Percentiles rank a stretch among this genome's conserved stretches.
Evolutionary conservation across 2,329 filamentous ascomycete species (phyloP).

Genomic region (Cladosporium halotolerans): DNA sequence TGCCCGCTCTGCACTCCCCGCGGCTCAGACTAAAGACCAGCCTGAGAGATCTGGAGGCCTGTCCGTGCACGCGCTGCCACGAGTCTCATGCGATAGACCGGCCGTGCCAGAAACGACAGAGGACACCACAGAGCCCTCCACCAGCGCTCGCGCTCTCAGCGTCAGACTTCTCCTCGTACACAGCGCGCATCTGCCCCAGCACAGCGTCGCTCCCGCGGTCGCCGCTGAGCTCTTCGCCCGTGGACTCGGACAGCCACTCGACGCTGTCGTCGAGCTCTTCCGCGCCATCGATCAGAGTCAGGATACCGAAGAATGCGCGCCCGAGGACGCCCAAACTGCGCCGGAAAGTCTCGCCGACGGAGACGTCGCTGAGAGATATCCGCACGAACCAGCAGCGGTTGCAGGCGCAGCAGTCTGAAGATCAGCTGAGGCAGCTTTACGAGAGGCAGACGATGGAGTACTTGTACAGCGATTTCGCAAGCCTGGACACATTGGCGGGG

Average conservation of each 20-base stretch:
- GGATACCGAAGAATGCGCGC: background rate
- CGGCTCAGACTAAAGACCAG: background rate
- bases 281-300: background rate
- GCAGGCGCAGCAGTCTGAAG: slow-evolving; percentile 7
- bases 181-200: background rate
- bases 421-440: slow-evolving; percentile 4
- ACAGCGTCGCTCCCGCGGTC: background rate
- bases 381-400: slow-evolving; percentile 3
- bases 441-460: slow-evolving; percentile 13
- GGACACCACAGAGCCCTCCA: background rate
- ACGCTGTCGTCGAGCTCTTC: background rate
- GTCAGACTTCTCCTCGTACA: background rate
- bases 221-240: background rate
- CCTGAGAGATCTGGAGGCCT: background rate
- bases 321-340: slow-evolving; percentile 4
- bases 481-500: slow-evolving; percentile 5
- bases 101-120: background rate
- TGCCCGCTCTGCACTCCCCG: background rate
- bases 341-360: slow-evolving; percentile 9
- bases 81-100: background rate
- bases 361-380: slow-evolving; percentile 9
- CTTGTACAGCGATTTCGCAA: slow-evolving; percentile 2
- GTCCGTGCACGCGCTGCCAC: background rate
- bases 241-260: background rate
- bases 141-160: background rate